Conservation (phyloP, 2,329 filamentous ascomycete species). For the Beauveria brongniartii region DNA sequence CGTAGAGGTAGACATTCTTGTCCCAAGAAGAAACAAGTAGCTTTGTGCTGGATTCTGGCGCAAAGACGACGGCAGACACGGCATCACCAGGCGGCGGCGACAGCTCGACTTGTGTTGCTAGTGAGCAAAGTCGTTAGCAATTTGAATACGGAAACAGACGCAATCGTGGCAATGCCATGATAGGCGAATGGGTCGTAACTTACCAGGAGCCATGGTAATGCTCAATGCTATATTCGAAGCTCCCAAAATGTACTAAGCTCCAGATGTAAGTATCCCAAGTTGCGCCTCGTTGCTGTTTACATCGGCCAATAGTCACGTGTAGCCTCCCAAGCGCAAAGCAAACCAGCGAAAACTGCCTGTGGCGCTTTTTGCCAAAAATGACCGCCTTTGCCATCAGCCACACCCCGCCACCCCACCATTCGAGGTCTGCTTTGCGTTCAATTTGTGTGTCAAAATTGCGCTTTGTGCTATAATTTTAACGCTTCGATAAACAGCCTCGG, state of each 20-base stretch:
- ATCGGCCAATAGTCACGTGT: constrained; percentile 27
- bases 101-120: constrained; percentile 73
- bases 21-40: constrained; percentile 96
- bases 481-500: not conserved
- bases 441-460: constrained; percentile 37
- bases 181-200: constrained; percentile 10
- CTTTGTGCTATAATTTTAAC: constrained; percentile 8
- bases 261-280: not conserved
- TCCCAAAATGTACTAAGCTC: not conserved
- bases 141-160: not conserved
- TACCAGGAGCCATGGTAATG: constrained; percentile 34
- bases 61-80: constrained; percentile 80
- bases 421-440: constrained; percentile 20
- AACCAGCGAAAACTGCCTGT: not conserved
- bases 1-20: constrained; percentile 83
- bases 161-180: not conserved
- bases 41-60: constrained; percentile 62
- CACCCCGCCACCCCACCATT: constrained; percentile 35
- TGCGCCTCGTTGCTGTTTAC: constrained; percentile 26
- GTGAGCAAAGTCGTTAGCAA: constrained; percentile 15
- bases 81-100: constrained; percentile 76
- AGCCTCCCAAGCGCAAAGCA: constrained; percentile 9
- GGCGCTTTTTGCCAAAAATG: constrained; percentile 22
- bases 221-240: constrained; percentile 16
- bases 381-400: constrained; percentile 24